A percentile compares a stretch with the other conserved stretches of the same genome.
Conservation (phyloP, 441 rosid species). For the Erodium moschatum region DNA sequence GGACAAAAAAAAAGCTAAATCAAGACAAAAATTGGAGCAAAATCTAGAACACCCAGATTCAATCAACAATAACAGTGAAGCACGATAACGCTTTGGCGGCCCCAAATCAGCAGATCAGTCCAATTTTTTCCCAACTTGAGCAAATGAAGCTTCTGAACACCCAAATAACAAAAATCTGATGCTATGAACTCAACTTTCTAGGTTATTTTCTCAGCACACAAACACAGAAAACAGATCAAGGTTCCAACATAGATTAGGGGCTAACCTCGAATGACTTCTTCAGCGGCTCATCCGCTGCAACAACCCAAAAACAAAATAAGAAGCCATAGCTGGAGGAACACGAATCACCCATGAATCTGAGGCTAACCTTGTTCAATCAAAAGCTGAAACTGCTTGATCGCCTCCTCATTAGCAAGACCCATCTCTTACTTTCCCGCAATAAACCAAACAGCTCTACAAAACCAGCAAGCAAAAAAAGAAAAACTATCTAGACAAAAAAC, state of each 20-base stretch:
- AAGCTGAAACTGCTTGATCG: constrained; percentile 55
- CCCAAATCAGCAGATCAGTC: background rate
- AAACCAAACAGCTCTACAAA: background rate
- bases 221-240: constrained; percentile 17
- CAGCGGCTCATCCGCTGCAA: constrained; percentile 64
- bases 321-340: constrained; percentile 17
- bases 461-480: too few relatives aligned
- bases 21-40: background rate
- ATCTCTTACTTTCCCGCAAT: constrained; percentile 24
- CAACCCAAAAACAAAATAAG: constrained; percentile 12
- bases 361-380: constrained; percentile 65
- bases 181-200: background rate
- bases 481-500: background rate
- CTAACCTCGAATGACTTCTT: constrained; percentile 60
- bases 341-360: constrained; percentile 12
- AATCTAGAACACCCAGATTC: constrained; percentile 18
- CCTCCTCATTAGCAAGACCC: constrained; percentile 54
- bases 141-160: background rate
- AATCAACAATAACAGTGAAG: constrained; percentile 8
- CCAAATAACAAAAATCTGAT: background rate
- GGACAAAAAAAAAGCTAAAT: background rate
- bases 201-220: constrained; percentile 6
- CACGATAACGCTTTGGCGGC: background rate
- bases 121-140: background rate
- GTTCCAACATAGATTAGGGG: too few relatives aligned